Percentiles rank a stretch among this genome's conserved stretches.
Conservation (phyloP, 1,139 yeast genomes). For the Yamadazyma sp. region DNA sequence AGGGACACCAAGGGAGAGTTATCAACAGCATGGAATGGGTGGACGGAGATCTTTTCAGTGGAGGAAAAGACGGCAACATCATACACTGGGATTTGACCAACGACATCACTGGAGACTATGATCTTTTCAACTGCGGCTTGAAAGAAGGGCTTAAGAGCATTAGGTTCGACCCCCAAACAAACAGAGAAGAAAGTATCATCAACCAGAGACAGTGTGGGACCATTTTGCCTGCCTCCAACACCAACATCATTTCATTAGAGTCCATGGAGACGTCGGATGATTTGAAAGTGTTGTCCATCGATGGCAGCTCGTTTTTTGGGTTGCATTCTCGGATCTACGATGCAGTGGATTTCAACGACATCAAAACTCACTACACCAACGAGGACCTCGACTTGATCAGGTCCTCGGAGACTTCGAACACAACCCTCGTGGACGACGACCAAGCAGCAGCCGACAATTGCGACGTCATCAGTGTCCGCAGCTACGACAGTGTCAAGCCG, state of each 20-base stretch:
- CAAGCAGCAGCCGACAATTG: too few relatives aligned
- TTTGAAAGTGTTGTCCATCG: constrained; percentile 49
- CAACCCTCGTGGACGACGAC: constrained; percentile 27
- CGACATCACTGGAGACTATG: constrained; percentile 21
- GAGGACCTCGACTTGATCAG: constrained; percentile 31
- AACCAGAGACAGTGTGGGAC: constrained; percentile 63
- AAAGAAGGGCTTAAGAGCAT: constrained; percentile 50
- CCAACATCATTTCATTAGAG: constrained; percentile 45
- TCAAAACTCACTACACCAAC: constrained; percentile 32
- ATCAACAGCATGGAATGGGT: constrained; percentile 67
- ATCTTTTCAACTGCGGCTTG: constrained; percentile 39
- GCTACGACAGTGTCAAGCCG: constrained; percentile 21
- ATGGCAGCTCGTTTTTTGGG: constrained; percentile 56
- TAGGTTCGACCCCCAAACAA: constrained; percentile 31
- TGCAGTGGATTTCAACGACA: constrained; percentile 24
- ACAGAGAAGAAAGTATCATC: constrained; percentile 29
- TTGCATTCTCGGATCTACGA: constrained; percentile 48
- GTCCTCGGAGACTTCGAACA: constrained; percentile 19
- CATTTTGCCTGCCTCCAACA: constrained; percentile 55
- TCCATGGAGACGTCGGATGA: constrained; percentile 33
- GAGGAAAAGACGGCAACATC: constrained; percentile 70
- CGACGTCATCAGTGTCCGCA: constrained; percentile 6
- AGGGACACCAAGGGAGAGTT: constrained; percentile 53
- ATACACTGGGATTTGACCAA: constrained; percentile 67
- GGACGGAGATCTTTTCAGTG: constrained; percentile 57